Conservation (phyloP, 164 flowering plant genomes). For the Vitis amurensis region DNA sequence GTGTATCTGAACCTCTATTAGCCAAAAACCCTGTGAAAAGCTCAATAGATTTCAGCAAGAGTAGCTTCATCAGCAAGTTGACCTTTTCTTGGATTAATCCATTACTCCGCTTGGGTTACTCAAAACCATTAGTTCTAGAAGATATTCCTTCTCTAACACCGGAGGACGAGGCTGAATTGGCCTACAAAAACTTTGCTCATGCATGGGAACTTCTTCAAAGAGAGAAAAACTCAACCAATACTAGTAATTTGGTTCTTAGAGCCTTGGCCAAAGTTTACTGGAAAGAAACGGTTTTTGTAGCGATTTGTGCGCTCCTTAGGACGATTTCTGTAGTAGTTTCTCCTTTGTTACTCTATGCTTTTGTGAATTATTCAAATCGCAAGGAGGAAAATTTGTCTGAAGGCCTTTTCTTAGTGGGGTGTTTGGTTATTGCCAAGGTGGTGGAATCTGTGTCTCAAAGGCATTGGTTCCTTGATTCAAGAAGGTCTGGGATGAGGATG, state of each 20-base stretch:
- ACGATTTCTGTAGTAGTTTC: constrained; percentile 43
- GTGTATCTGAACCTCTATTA: constrained; percentile 50
- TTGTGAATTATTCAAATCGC: constrained; percentile 48
- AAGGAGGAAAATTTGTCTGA: constrained; percentile 21
- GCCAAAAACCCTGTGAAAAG: constrained; percentile 15
- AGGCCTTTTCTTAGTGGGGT: constrained; percentile 57
- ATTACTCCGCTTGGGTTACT: constrained; percentile 59
- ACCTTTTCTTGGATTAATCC: constrained; percentile 80
- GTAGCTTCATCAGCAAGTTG: constrained; percentile 45
- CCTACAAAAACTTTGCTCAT: constrained; percentile 44
- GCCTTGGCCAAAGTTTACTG: constrained; percentile 53
- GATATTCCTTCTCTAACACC: constrained; percentile 61
- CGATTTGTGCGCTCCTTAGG: constrained; percentile 49
- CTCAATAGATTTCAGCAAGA: constrained; percentile 12
- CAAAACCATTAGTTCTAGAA: constrained; percentile 52
- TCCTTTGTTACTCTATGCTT: constrained; percentile 65
- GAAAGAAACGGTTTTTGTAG: constrained; percentile 52
- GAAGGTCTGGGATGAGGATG: constrained; percentile 75
- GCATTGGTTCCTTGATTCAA: constrained; percentile 59
- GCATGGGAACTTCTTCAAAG: constrained; percentile 40
- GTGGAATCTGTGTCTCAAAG: constrained; percentile 71
- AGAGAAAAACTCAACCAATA: constrained; percentile 16
- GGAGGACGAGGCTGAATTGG: constrained; percentile 62
- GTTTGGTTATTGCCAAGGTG: constrained; percentile 52
- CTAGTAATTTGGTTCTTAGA: constrained; percentile 32